A percentile compares a stretch with the other conserved stretches of the same genome.
These are phyloP conservation scores for Neobulgaria alba DNA, from an alignment of 2,329 filamentous ascomycete species.

Conservation along the genomic window DNA sequence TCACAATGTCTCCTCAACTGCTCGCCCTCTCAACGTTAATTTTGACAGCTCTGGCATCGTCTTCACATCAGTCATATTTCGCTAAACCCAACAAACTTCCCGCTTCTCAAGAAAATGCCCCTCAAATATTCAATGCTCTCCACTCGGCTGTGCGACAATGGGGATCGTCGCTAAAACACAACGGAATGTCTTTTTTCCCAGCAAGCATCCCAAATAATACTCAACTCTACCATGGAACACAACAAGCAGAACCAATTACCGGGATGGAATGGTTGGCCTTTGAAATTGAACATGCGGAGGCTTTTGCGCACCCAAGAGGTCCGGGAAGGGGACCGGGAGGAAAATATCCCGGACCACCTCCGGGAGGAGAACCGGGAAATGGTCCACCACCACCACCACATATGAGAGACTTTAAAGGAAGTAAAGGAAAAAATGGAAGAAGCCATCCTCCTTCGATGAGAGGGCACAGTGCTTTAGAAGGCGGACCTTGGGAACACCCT, in stretches of 20 bases:
- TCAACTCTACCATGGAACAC: slow-evolving; percentile 58
- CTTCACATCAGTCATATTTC: not conserved
- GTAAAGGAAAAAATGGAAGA: not conserved
- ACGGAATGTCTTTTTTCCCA: slow-evolving; percentile 65
- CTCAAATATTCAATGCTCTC: slow-evolving; percentile 63
- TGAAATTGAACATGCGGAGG: slow-evolving; percentile 63
- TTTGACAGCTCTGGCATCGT: not conserved
- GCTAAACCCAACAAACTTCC: not conserved
- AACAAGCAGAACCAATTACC: slow-evolving; percentile 35
- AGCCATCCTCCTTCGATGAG: no score
- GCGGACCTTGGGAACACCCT: not conserved
- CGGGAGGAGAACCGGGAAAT: slow-evolving; percentile 5
- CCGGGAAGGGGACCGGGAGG: slow-evolving; percentile 5
- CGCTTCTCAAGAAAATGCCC: slow-evolving; percentile 37
- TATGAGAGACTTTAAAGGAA: not conserved
- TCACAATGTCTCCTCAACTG: not conserved
- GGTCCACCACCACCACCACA: slow-evolving; percentile 4
- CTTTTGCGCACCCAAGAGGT: slow-evolving; percentile 41
- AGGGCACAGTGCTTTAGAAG: not conserved
- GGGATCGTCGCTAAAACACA: slow-evolving; percentile 65
- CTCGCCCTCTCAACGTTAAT: not conserved
- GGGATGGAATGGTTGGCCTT: slow-evolving; percentile 67
- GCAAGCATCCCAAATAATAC: slow-evolving; percentile 56
- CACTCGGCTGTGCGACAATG: slow-evolving; percentile 66
- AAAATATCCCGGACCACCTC: slow-evolving; percentile 6